Percentiles rank a stretch among this genome's conserved stretches.
phyloP scores from a whole-genome alignment of 23 red algal genomes.

The Gracilaria domingensis region DNA sequence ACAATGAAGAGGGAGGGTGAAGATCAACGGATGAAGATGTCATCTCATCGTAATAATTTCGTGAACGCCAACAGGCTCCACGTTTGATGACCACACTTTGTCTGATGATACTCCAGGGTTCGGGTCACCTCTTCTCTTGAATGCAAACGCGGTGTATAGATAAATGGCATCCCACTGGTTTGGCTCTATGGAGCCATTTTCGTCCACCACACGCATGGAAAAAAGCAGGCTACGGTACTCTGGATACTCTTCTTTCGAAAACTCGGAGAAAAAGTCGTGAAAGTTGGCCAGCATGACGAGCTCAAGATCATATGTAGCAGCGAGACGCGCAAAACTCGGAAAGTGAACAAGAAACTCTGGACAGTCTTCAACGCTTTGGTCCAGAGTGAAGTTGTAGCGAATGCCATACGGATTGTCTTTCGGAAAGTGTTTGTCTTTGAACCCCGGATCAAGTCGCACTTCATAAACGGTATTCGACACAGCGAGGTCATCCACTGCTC shows the following conservation, averaged over 20 bases:
- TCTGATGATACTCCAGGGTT: background rate
- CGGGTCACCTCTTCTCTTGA: constrained; percentile 73
- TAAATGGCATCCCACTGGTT: constrained; percentile 97
- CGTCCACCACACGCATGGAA: constrained; percentile 65
- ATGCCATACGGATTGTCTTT: constrained; percentile 77
- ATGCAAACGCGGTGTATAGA: constrained; percentile 94
- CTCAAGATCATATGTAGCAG: constrained; percentile 88
- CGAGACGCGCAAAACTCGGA: constrained; percentile 74
- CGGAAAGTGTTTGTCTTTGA: constrained; percentile 47
- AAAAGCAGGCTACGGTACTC: constrained; percentile 53
- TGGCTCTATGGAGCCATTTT: constrained; percentile 66
- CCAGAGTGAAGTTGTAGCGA: constrained; percentile 89
- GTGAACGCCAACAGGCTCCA: constrained; percentile 30
- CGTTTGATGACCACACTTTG: background rate
- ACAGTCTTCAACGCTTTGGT: constrained; percentile 86
- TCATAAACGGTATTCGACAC: constrained; percentile 79
- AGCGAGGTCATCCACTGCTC: constrained; percentile 57
- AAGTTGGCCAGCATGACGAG: constrained; percentile 85
- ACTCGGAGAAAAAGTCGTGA: constrained; percentile 86
- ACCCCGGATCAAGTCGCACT: constrained; percentile 73
- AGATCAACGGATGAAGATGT: background rate
- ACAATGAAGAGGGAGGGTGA: background rate
- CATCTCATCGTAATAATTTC: constrained; percentile 58
- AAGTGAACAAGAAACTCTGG: constrained; percentile 96
- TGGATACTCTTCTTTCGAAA: constrained; percentile 56